Percentiles rank a stretch among this genome's conserved stretches.
phyloP scores from a whole-genome alignment of 2,329 filamentous ascomycete genomes.

The Ustilaginoidea virens region DNA sequence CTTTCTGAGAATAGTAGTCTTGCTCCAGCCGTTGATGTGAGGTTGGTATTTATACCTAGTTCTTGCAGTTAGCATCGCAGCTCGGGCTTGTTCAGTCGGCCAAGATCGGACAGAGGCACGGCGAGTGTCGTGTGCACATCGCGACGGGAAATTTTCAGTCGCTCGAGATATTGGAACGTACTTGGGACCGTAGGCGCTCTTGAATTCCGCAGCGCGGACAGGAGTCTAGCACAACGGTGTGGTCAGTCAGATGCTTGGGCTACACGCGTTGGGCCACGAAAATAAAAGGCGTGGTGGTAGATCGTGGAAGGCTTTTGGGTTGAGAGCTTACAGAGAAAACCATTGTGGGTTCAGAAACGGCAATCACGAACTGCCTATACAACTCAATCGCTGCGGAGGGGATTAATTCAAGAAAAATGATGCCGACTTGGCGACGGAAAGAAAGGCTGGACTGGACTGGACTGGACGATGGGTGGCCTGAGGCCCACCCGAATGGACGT shows the following conservation, averaged over 20 bases:
- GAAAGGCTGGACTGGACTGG: constrained; percentile 15
- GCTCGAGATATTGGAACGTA: constrained; percentile 20
- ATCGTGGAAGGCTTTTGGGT: too few species aligned
- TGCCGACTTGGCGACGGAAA: background rate
- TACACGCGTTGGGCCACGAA: too few species aligned
- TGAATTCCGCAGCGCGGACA: constrained; percentile 33
- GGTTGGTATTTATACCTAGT: constrained; percentile 44
- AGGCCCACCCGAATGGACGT: constrained; percentile 7
- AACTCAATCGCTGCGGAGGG: constrained; percentile 19
- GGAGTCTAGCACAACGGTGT: constrained; percentile 24
- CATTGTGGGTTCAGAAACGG: constrained; percentile 20
- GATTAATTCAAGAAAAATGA: background rate
- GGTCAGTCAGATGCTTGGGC: constrained; percentile 20
- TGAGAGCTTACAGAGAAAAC: constrained; percentile 21
- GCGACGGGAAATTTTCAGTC: background rate
- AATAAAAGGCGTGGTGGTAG: too few species aligned
- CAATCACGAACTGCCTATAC: constrained; percentile 14
- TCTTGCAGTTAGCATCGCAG: constrained; percentile 12
- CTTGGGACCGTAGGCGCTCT: constrained; percentile 52
- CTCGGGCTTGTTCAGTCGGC: too few species aligned
- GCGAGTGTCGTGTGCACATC: too few species aligned
- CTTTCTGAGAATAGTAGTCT: constrained; percentile 31
- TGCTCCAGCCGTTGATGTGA: constrained; percentile 32
- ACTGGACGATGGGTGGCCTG: too few species aligned
- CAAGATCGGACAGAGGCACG: too few species aligned